Evolutionary conservation across 176 grass and related monocot species (phyloP).

Genomic region (Cymbopogon citratus): DNA sequence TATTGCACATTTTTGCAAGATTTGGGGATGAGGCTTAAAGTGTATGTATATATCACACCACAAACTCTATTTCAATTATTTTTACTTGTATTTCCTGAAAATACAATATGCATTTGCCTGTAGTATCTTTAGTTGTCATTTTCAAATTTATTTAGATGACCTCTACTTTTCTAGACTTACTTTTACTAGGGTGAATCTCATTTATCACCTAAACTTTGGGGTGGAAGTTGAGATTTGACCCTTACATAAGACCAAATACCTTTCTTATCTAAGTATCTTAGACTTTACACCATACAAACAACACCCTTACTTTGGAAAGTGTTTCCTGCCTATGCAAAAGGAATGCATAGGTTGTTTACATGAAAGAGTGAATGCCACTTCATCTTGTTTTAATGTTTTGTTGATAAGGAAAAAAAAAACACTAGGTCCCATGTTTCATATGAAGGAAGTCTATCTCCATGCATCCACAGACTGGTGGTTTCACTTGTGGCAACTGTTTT

Average conservation of each 20-base stretch:
- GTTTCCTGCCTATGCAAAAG: background rate
- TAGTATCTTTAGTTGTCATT: background rate
- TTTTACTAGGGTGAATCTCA: background rate
- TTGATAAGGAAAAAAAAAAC: no score
- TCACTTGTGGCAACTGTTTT: background rate
- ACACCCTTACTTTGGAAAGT: background rate
- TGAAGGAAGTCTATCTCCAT: background rate
- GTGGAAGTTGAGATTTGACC: background rate
- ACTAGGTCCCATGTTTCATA: background rate
- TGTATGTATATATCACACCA: conserved; percentile 49
- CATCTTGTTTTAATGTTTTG: no score
- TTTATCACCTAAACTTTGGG: background rate
- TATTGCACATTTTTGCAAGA: conserved; percentile 95
- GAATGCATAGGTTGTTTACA: background rate
- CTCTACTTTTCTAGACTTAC: background rate
- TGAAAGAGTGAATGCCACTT: background rate
- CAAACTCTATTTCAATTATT: background rate
- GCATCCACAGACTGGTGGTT: background rate
- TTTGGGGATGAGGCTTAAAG: conserved; percentile 92
- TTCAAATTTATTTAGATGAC: background rate
- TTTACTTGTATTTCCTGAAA: background rate
- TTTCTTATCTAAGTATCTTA: no score
- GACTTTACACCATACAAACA: background rate
- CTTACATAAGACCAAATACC: background rate
- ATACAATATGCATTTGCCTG: background rate